These are phyloP conservation scores for Ceratobasidium sp. DNA, from an alignment of 1,284 basidiomycete genomes.

Conservation along the genomic window DNA sequence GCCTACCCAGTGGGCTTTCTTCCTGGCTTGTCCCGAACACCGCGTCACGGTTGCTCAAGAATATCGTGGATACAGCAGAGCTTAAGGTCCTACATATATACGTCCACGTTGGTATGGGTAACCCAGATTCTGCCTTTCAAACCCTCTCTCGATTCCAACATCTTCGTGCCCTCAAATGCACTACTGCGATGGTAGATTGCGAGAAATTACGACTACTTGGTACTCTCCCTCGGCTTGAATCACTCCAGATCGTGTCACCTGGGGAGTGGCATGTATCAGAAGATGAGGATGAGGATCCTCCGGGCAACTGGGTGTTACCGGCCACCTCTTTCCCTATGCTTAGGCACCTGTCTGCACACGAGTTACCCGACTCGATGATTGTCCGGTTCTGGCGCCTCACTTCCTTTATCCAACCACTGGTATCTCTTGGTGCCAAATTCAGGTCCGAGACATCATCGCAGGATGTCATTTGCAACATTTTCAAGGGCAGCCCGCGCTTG, in stretches of 20 bases:
- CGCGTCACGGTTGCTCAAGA: neutral
- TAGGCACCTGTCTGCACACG: neutral
- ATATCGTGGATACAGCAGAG: neutral
- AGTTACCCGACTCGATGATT: neutral
- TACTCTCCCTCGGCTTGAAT: slow-evolving; percentile 20
- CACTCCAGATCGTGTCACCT: neutral
- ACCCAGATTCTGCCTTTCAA: neutral
- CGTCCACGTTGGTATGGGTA: too few relatives aligned
- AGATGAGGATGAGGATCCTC: neutral
- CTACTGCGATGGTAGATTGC: neutral
- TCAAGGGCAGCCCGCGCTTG: neutral
- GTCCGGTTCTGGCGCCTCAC: neutral
- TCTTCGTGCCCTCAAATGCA: slow-evolving; percentile 11
- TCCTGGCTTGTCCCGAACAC: neutral
- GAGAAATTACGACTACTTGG: neutral
- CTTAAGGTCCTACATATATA: neutral
- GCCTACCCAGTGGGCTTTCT: neutral
- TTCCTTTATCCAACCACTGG: neutral
- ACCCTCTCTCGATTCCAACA: neutral
- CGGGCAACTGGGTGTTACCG: neutral
- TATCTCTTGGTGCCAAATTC: neutral
- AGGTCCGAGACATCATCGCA: neutral
- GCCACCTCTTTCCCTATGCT: neutral
- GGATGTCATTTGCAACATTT: neutral
- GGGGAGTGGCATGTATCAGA: neutral